These are phyloP conservation scores for Chlorella vulgaris DNA, from an alignment of 139 green algal species.

Conservation along the genomic window DNA sequence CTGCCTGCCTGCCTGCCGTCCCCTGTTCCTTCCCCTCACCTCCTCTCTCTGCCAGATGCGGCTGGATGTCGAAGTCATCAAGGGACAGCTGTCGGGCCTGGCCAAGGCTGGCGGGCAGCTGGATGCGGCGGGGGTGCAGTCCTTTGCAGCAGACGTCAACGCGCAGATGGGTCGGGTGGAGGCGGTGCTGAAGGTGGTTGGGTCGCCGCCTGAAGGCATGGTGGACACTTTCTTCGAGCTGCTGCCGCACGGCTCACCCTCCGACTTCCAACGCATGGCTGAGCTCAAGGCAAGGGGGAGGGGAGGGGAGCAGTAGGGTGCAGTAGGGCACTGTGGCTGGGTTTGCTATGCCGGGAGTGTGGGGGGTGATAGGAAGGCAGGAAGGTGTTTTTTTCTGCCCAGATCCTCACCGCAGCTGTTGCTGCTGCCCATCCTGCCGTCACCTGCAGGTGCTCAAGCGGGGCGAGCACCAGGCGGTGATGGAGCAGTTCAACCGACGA, in stretches of 20 bases:
- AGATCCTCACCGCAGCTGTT: not conserved
- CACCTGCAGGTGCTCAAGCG: slow-evolving; percentile 28
- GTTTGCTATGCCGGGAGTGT: too few species aligned
- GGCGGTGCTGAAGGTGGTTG: slow-evolving; percentile 79
- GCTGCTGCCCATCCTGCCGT: not conserved
- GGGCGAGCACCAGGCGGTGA: slow-evolving; percentile 15
- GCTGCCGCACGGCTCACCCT: slow-evolving; percentile 55
- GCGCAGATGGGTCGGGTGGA: slow-evolving; percentile 70
- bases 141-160: slow-evolving; percentile 41
- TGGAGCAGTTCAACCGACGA: slow-evolving; percentile 38
- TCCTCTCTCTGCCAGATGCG: slow-evolving; percentile 58
- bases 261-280: slow-evolving; percentile 74
- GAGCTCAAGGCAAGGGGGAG: slow-evolving; percentile 71
- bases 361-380: too few species aligned
- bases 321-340: not conserved
- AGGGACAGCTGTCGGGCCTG: slow-evolving; percentile 54
- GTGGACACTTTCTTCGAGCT: slow-evolving; percentile 80
- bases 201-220: slow-evolving; percentile 68
- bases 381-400: too few species aligned
- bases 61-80: slow-evolving; percentile 75
- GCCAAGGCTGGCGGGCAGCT: slow-evolving; percentile 35
- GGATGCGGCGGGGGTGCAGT: slow-evolving; percentile 16
- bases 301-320: not conserved
- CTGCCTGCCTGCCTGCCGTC: not conserved
- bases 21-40: not conserved